Base-by-base conservation (phyloP, 2,329 filamentous ascomycete species). In the Beauveria brongniartii region DNA sequence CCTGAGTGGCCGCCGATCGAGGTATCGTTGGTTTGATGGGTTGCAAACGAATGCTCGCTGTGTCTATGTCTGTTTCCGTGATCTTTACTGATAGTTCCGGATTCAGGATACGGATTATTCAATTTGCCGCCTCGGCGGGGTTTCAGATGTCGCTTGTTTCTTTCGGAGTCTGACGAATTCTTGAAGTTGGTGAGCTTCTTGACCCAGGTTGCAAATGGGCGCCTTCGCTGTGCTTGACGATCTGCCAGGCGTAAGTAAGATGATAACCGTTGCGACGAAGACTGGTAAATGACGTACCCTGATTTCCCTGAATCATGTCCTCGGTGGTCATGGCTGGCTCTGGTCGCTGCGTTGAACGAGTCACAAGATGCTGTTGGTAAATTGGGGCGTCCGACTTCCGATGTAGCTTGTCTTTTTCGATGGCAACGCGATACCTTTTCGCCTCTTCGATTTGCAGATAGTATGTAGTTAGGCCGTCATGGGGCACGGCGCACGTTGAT, bases 41-140 rank as follows among this genome's bases (percentile, higher is more conserved):
- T 87, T 68, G 81, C 80, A 63, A 83, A 79, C 3, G 83, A 86
- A 58, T 77, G 75, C 50, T 78, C 79, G 70, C 80, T 83, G 61
- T 71, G 69, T 60, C 65, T 46, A 48, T 65, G 62, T 53, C 61
- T 64, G 37, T 64, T 65, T 28, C 64, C 63, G 61, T 64, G 63
- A 60, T 62, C 63, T 44, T 71, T 64, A 61, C 69, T 66, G 62
- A 85, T 70, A 50, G 82, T 82, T 62, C 89, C 90, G 2, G 91
- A 95, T 68, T 93, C 82, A 9, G 90, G 90, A 70, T 97, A 97
- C n/a, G 92, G 92, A 71, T 93, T 93, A 79, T 96, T 96, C 73
- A 88, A 87, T 69, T 86, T 85, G 55, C 79, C 77, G 20, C 76
- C 72, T 53, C 79, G 80, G 74, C 88, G 90, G 74, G 72, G 69